These are phyloP conservation scores for Nidula microcarpa DNA, from an alignment of 768 basidiomycete species.

Conservation along the genomic window DNA sequence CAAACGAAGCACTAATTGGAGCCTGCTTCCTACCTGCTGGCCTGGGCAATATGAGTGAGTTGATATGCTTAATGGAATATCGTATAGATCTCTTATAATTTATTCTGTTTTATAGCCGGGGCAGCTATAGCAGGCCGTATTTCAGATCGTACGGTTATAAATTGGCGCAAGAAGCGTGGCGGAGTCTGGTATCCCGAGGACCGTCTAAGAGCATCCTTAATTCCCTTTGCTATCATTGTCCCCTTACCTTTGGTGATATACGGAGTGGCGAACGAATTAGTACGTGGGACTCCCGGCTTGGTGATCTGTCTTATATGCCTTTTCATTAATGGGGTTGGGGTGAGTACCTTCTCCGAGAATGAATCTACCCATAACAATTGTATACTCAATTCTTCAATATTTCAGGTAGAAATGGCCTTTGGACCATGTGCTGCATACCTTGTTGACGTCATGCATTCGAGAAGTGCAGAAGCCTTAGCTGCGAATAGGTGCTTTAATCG, in stretches of 20 bases:
- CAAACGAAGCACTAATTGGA: conserved; percentile 46
- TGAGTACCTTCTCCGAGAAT: conserved; percentile 25
- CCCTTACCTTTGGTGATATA: conserved; percentile 28
- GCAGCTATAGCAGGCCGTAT: conserved; percentile 13
- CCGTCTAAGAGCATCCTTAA: conserved; percentile 36
- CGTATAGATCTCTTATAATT: no score
- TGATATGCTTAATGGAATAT: no score
- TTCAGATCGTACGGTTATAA: conserved; percentile 42
- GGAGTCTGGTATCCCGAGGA: conserved; percentile 59
- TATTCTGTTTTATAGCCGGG: neutral
- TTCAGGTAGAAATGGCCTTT: conserved; percentile 49
- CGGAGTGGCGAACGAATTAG: neutral
- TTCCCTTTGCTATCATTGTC: conserved; percentile 37
- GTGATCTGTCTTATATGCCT: neutral
- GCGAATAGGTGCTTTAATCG: conserved; percentile 37
- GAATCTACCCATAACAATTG: neutral
- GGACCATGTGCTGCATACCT: conserved; percentile 46
- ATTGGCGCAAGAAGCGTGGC: conserved; percentile 35
- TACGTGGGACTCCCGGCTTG: neutral
- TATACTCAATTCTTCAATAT: neutral
- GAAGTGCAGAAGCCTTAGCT: conserved; percentile 55
- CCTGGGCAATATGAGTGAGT: conserved; percentile 47
- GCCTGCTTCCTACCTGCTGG: conserved; percentile 49
- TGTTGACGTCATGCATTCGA: conserved; percentile 49
- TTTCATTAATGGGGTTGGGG: conserved; percentile 60